phyloP scores from a whole-genome alignment of 2,329 filamentous ascomycete genomes.

The Ophiostoma sp. region DNA sequence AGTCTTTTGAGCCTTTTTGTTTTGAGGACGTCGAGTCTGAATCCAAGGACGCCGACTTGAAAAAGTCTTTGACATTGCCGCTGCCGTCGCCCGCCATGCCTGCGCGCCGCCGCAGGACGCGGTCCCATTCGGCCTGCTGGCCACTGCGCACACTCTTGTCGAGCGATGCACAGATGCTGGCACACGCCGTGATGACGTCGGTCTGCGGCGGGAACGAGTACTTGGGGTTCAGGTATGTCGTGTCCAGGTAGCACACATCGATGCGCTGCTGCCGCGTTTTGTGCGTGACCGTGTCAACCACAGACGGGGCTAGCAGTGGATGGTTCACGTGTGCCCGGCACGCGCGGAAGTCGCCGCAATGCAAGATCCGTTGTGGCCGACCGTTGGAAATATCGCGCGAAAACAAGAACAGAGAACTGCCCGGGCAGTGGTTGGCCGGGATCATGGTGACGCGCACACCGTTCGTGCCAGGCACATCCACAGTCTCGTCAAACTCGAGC shows the following conservation, averaged over 20 bases:
- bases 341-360: conserved; percentile 93
- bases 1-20: background rate
- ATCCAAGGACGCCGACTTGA: conserved; percentile 32
- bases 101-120: conserved; percentile 36
- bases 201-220: conserved; percentile 90
- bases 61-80: conserved; percentile 49
- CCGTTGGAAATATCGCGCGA: conserved; percentile 62
- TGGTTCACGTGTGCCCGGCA: conserved; percentile 80
- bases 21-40: conserved; percentile 25
- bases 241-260: conserved; percentile 94
- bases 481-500: conserved; percentile 75
- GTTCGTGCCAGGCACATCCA: conserved; percentile 74
- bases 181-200: conserved; percentile 81
- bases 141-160: conserved; percentile 35
- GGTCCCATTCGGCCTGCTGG: conserved; percentile 45
- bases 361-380: conserved; percentile 72
- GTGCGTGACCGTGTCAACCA: conserved; percentile 59
- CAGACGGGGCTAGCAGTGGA: conserved; percentile 71
- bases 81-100: conserved; percentile 34
- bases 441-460: conserved; percentile 92
- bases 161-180: conserved; percentile 68
- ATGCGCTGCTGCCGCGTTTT: conserved; percentile 77
- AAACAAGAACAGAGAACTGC: conserved; percentile 88
- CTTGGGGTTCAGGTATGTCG: conserved; percentile 91
- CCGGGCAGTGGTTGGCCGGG: conserved; percentile 91